Evolutionary conservation across 2,329 filamentous ascomycete species (phyloP).

Genomic region (Curvularia spicifera): DNA sequence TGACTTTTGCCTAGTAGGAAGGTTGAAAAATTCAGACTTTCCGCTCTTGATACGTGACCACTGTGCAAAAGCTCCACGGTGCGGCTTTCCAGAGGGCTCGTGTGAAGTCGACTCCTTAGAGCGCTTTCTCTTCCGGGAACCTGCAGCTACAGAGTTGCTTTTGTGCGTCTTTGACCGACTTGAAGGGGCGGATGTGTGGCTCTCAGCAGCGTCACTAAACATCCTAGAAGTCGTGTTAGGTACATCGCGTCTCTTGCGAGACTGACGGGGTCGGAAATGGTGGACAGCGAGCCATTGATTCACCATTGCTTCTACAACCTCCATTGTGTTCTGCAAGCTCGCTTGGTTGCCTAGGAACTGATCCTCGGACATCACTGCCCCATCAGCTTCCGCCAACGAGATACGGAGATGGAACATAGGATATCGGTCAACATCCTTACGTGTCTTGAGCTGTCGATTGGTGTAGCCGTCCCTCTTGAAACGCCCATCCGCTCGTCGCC

Average conservation of each 20-base stretch:
- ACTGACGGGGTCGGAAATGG: constrained; percentile 65
- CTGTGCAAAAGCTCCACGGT: constrained; percentile 36
- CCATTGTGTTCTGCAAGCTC: constrained; percentile 62
- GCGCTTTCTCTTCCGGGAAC: constrained; percentile 34
- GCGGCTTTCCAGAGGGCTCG: constrained; percentile 6
- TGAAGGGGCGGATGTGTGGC: background rate
- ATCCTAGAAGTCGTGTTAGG: constrained; percentile 8
- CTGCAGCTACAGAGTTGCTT: background rate
- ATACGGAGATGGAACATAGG: constrained; percentile 89
- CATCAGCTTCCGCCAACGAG: constrained; percentile 43
- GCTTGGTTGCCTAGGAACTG: constrained; percentile 32
- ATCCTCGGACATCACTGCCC: constrained; percentile 25
- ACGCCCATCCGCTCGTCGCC: constrained; percentile 47
- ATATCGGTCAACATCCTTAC: constrained; percentile 78
- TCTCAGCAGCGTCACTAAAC: background rate
- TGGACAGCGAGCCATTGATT: constrained; percentile 77
- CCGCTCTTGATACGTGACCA: constrained; percentile 56
- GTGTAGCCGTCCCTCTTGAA: constrained; percentile 59
- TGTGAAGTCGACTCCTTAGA: background rate
- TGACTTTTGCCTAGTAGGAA: constrained; percentile 20
- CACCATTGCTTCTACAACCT: constrained; percentile 72
- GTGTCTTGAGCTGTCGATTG: constrained; percentile 59
- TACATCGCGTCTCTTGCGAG: constrained; percentile 18
- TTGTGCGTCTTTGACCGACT: background rate
- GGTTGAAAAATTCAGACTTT: constrained; percentile 43